Percentiles rank a stretch among this genome's conserved stretches.
These are phyloP conservation scores for Saccharomycopsis amapae DNA, from an alignment of 805 yeast species.

Conservation along the genomic window DNA sequence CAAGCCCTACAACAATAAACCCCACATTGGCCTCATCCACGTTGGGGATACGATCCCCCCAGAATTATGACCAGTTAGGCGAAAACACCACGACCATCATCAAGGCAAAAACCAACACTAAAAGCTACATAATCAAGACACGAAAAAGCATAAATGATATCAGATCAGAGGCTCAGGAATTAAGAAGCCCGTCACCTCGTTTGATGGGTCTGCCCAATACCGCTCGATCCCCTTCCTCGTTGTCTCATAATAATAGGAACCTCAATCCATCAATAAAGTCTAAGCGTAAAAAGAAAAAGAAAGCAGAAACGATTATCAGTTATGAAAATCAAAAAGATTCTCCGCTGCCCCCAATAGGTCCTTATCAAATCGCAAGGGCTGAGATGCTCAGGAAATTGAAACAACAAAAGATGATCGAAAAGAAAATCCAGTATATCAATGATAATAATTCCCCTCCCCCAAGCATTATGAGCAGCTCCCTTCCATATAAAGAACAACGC, in stretches of 20 bases:
- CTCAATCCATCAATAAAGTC: no score
- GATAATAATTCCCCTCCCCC: background rate
- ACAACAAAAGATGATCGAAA: background rate
- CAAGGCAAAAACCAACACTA: background rate
- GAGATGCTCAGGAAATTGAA: constrained; percentile 15
- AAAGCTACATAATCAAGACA: constrained; percentile 2
- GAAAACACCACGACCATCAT: constrained; percentile 4
- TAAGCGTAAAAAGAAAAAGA: background rate
- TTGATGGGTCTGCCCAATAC: no score
- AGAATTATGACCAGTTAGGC: no score
- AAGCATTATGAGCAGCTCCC: no score
- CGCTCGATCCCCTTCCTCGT: no score
- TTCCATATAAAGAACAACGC: no score
- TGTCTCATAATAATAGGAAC: no score
- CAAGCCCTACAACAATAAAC: no score
- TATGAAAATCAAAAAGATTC: constrained; percentile 6
- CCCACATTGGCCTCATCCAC: no score
- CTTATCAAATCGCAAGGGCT: constrained; percentile 14
- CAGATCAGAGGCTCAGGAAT: no score
- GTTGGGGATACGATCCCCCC: no score
- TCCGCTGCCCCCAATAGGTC: constrained; percentile 14
- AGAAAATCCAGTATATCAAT: background rate
- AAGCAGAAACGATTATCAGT: constrained; percentile 2
- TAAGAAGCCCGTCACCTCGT: no score
- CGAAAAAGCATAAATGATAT: background rate